phyloP scores from a whole-genome alignment of 1,284 basidiomycete genomes.

The Apiotrichum gracile region DNA sequence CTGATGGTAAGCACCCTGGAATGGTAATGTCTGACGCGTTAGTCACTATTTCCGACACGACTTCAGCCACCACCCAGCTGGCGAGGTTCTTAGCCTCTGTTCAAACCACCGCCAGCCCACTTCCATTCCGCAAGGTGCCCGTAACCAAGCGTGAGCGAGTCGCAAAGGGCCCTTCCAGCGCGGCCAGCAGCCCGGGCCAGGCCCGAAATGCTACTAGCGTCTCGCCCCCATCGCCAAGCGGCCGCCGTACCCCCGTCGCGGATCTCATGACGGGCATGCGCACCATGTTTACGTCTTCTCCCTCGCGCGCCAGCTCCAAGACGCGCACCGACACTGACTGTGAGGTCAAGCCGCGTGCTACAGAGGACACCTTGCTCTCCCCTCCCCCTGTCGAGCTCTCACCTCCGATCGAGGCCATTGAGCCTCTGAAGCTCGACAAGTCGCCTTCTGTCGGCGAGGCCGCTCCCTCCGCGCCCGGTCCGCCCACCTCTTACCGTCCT shows the following conservation, averaged over 20 bases:
- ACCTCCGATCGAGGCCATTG: neutral
- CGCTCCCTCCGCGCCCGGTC: too few relatives aligned
- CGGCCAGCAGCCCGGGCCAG: neutral
- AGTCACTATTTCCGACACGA: slow-evolving; percentile 24
- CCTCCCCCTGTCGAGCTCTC: neutral
- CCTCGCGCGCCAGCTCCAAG: slow-evolving; percentile 2
- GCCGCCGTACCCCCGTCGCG: slow-evolving; percentile 1
- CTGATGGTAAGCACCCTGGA: neutral
- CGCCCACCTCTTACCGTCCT: neutral
- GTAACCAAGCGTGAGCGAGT: slow-evolving; percentile 17
- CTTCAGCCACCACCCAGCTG: slow-evolving; percentile 34
- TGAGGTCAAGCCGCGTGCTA: neutral
- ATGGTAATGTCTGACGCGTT: slow-evolving; percentile 1
- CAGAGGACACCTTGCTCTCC: neutral
- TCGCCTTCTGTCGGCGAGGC: too few relatives aligned
- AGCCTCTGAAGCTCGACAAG: too few relatives aligned
- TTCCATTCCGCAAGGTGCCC: slow-evolving; percentile 24
- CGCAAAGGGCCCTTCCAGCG: neutral
- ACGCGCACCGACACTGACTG: too few relatives aligned
- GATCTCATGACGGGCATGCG: slow-evolving; percentile 35
- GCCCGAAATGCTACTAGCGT: neutral
- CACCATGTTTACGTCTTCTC: slow-evolving; percentile 36
- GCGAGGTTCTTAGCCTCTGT: slow-evolving; percentile 23
- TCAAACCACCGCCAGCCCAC: slow-evolving; percentile 25
- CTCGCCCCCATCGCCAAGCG: neutral